Conservation (phyloP, 345 rosid species). For the Anastatica hierochuntica region DNA sequence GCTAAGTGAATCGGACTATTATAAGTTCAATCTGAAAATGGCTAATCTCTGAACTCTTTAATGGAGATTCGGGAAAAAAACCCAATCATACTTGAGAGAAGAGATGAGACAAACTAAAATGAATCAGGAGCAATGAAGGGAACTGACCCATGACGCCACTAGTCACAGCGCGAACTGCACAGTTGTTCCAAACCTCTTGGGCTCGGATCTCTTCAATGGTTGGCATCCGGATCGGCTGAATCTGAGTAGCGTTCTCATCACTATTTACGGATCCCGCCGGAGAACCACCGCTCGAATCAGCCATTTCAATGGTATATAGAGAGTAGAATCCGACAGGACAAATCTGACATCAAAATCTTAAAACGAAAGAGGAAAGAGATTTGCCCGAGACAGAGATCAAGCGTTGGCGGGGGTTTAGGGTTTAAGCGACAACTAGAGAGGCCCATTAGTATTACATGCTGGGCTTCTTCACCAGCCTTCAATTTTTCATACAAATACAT, state of each 20-base stretch:
- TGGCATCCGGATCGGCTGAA: slow-evolving; percentile 70
- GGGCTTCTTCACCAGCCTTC: no score
- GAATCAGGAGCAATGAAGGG: no score
- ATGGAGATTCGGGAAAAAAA: background rate
- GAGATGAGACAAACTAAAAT: no score
- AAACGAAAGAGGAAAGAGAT: no score
- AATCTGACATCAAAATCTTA: no score
- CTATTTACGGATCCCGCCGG: slow-evolving; percentile 25
- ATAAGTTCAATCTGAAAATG: no score
- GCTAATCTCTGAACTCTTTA: background rate
- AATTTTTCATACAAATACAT: no score
- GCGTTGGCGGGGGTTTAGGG: slow-evolving; percentile 25
- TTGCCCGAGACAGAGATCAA: no score
- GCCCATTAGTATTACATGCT: slow-evolving; percentile 10
- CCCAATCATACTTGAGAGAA: background rate
- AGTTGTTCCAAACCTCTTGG: slow-evolving; percentile 91
- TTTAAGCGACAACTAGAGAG: background rate
- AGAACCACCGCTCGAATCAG: slow-evolving; percentile 24
- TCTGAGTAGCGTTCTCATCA: slow-evolving; percentile 31
- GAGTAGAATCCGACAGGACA: slow-evolving; percentile 10
- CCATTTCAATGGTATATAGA: slow-evolving; percentile 13
- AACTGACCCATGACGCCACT: slow-evolving; percentile 86
- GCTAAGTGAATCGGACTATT: no score
- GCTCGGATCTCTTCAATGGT: slow-evolving; percentile 77
- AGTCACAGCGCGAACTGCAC: slow-evolving; percentile 63